Evolutionary conservation across 2,329 filamentous ascomycete species (phyloP).

Genomic region (Sarocladium kiliense): DNA sequence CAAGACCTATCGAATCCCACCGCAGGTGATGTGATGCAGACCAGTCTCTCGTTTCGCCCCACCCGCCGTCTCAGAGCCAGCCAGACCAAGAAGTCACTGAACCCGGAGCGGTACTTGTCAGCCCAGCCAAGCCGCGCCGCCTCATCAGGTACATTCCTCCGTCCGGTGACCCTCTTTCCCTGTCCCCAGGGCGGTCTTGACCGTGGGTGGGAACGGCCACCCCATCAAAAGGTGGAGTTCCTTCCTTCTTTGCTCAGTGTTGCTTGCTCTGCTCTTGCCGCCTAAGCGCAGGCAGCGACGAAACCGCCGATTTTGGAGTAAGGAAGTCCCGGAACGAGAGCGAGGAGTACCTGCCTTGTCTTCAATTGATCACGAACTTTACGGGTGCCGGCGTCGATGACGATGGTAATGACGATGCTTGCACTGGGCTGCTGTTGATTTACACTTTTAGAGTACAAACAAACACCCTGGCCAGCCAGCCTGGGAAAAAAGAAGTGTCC

Average conservation of each 20-base stretch:
- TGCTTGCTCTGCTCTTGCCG: neutral
- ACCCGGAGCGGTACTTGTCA: neutral
- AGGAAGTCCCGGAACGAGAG: too few relatives aligned
- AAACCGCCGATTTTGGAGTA: neutral
- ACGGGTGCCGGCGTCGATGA: neutral
- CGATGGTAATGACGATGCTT: neutral
- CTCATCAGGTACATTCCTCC: slow-evolving; percentile 5
- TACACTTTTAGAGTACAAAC: neutral
- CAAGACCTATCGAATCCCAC: slow-evolving; percentile 9
- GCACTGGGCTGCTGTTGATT: neutral
- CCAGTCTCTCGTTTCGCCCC: neutral
- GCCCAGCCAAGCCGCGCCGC: neutral
- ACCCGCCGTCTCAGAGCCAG: neutral
- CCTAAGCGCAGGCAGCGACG: neutral
- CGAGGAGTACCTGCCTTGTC: too few relatives aligned
- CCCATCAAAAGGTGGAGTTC: neutral
- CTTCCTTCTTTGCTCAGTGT: neutral
- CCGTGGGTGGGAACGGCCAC: neutral
- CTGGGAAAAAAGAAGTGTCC: too few relatives aligned
- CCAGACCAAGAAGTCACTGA: neutral
- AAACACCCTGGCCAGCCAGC: neutral
- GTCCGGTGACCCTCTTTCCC: neutral
- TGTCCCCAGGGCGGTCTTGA: neutral
- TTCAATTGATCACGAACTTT: neutral
- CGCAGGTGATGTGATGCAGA: slow-evolving; percentile 9